Evolutionary conservation across 352 stramenopile species (phyloP), one percentile per base, ranked within the genome.

Genomic region (Nothophytophthora sp.): DNA sequence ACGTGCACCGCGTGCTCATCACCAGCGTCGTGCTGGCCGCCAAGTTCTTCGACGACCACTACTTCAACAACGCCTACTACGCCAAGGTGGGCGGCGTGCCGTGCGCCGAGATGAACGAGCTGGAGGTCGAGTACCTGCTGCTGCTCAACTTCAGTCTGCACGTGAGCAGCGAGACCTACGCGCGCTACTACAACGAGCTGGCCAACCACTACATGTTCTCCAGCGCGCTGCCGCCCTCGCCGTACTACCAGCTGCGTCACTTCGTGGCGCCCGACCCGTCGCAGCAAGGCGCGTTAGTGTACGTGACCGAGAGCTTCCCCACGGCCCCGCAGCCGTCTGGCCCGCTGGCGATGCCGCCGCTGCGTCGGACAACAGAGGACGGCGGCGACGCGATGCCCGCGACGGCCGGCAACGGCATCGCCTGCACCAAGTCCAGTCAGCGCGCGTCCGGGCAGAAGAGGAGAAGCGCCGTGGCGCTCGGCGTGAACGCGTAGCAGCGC

Each of bases 61-160:
- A 99, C 77, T 99, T 98, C 70, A 99, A 99, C 64, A 99, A 99
- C 75, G 95, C 96, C 18, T 99, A 99, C 82, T 99, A 99, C 66
- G 94, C 97, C 15, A 99, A 99, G 64, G 92, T 98, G 24, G 93
- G 96, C 25, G 93, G 94, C 18, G 90, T 93, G 36, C 76, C 95
- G 8, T 94, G 94, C 48, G 78, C 67, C 22, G 92, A 98, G 78
- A 98, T 99, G 84, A 99, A 99, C 76, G 86, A 94, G 41, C 81
- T 99, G 8, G 96, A 99, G 64, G 87, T 99, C 30, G 96, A 99
- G 65, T 99, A 99, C 63, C 67, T 99, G 38, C 97, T 99, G 47
- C 70, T 97, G 22, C 96, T 99, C 58, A 99, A 99, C 74, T 99
- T 99, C 55, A 97, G 84, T 46, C 81, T 99, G 9, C 89, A 98